Evolutionary conservation across 129 eudicot genomes (phyloP), one percentile per base, ranked within the genome.

Genomic region (Apium graveolens): DNA sequence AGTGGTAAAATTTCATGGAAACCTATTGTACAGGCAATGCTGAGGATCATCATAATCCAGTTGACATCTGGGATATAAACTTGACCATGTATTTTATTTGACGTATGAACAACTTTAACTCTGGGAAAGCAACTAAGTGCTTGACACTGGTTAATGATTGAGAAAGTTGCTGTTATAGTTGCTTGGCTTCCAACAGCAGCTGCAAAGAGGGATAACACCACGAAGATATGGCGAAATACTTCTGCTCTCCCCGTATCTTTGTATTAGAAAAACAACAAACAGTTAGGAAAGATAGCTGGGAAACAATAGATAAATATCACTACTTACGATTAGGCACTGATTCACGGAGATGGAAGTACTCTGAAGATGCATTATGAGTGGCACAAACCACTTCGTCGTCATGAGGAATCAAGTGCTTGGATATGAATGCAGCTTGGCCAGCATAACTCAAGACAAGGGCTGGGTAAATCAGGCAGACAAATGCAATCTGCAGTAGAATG

Each of bases 151-250:
- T 93, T 90, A 80, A 93, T 93, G 84, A 93, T 91, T n/a, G 98
- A 90, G 75, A 93, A 93, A n/a, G 89, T 91, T 24, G 90, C 98
- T 26, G 97, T 93, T 41, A 93, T 90, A 63, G 91, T 90, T 37
- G 97, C 97, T 85, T 93, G 98, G 81, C 98, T 89, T 73, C 98
- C 98, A 11, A 93, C 94, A 27, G 89, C 91, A 1, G 97, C 86
- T 78, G 98, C 96, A 84, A 90, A 89, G 77, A 88, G 77, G 27
- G 92, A 81, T 76, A 88, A 43, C 65, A 84, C 85, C 37, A 84
- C 71, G 66, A 88, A 81, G 69, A 77, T 71, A 81, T 88, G 91
- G 78, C 78, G 85, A 72, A 81, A 65, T 46, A 32, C 55, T 70
- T 69, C 92, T 82, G 80, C 38, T 37, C 29, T 43, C 31, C 39